Conservation (phyloP, 257 asterid species). For the Euphrasia confusa region DNA sequence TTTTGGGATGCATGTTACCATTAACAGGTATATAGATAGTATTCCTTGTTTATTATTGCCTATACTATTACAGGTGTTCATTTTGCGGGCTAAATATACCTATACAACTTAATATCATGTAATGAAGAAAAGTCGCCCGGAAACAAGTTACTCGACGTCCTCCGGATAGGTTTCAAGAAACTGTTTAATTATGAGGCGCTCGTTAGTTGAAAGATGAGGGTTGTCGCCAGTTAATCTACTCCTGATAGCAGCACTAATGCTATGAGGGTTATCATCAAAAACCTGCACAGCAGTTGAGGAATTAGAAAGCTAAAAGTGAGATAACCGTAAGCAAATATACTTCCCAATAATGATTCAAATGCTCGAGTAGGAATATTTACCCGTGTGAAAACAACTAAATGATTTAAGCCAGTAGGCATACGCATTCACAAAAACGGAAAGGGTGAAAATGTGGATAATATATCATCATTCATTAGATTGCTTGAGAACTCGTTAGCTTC, state of each 20-base stretch:
- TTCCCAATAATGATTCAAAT: neutral
- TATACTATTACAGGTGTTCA: slow-evolving; percentile 6
- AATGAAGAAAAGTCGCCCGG: slow-evolving; percentile 5
- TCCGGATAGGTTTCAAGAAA: slow-evolving; percentile 60
- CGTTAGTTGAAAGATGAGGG: slow-evolving; percentile 55
- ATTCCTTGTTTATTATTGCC: slow-evolving; percentile 8
- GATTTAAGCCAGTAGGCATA: neutral
- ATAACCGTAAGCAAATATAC: neutral
- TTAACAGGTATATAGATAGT: slow-evolving; percentile 11
- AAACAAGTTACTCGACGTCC: slow-evolving; percentile 32
- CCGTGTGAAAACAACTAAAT: neutral
- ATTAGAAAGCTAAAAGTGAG: neutral
- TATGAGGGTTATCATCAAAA: slow-evolving; percentile 36
- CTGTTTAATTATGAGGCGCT: slow-evolving; percentile 47
- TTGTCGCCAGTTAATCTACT: slow-evolving; percentile 57
- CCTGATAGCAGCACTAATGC: slow-evolving; percentile 43
- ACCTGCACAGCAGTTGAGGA: slow-evolving; percentile 41
- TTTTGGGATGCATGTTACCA: too few relatives aligned
- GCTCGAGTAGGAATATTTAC: neutral
- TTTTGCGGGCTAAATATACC: slow-evolving; percentile 17
- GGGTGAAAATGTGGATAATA: too few relatives aligned
- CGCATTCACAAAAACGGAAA: neutral
- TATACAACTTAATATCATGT: slow-evolving; percentile 30
- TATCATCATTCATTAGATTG: too few relatives aligned
- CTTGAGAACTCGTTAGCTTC: neutral